Base-by-base conservation (phyloP, 495 filamentous ascomycete species). In the Penicillium cataractarum region DNA sequence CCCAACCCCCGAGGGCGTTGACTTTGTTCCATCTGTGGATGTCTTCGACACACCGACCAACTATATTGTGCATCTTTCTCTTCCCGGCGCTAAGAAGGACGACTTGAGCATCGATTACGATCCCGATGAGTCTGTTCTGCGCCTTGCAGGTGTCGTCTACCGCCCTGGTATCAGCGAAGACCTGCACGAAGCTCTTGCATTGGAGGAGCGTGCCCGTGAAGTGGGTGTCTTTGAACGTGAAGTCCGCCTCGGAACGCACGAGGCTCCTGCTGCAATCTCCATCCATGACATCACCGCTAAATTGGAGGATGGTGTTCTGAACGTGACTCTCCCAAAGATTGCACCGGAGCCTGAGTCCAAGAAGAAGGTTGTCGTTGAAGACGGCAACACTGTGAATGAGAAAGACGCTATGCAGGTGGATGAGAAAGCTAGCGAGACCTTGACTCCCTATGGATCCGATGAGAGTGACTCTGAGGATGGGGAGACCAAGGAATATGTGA, bases 21-120 rank as follows among this genome's bases (percentile, higher is more conserved):
- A 84, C 61, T 92, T 92, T 71, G 69, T 67, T 6, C 92, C 91
- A 5, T 81, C 84, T 4, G 80, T 87, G 53, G 90, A 94, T 63
- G 76, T 93, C 59, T 94, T 93, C 78, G 83, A 88, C 70, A 89
- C 88, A 12, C 74, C 82, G 32, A 76, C 77, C 49, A 74, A 78
- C 50, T 93, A 84, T 69, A 77, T 89, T 13, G 71, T 94, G 22
- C 90, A 94, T 68, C 73, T 91, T 44, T 88, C 90, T 2, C 76
- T 94, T 0, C 88, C 92, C 1, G 92, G 92, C 19, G 90, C 88
- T 7, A 86, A 86, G 75, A 92, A 91, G 70, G 83, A 90, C 62
- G 90, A 96, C 70, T 78, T 94, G 17, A 88, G 82, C 51, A 85
- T 96, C 37, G 86, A 86, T 72, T 96, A 87, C 78, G 87, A 93